A percentile compares a stretch with the other conserved stretches of the same genome.
Evolutionary conservation across 2,329 filamentous ascomycete genomes (phyloP).

Genomic region (Pseudogymnoascus sp.): DNA sequence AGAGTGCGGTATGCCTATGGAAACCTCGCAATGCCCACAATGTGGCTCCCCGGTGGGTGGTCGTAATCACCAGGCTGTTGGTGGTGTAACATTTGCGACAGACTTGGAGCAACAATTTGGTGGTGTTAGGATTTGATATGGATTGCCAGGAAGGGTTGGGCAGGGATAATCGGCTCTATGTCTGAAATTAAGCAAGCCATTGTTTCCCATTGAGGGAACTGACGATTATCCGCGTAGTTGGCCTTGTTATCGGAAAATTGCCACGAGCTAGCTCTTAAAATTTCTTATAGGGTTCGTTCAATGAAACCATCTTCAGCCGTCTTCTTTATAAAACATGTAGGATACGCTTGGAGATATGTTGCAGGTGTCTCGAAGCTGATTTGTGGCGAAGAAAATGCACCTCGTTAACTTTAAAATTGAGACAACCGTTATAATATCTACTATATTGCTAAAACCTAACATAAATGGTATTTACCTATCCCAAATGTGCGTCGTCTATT

Average conservation of each 20-base stretch:
- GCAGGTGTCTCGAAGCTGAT: background rate
- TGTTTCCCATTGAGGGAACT: background rate
- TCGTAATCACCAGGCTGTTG: constrained; percentile 38
- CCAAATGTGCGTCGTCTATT: background rate
- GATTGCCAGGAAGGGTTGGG: background rate
- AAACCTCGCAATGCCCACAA: constrained; percentile 53
- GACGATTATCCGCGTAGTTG: background rate
- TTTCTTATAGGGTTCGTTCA: background rate
- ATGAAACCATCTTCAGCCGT: background rate
- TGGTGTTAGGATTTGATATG: constrained; percentile 19
- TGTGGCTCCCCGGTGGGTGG: constrained; percentile 54
- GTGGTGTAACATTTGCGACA: constrained; percentile 43
- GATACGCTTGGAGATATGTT: background rate
- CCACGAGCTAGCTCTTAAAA: background rate
- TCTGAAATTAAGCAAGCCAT: background rate
- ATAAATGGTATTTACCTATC: background rate
- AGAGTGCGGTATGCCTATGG: constrained; percentile 60
- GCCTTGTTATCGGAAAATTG: background rate
- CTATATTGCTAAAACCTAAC: background rate
- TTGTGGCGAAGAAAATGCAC: background rate
- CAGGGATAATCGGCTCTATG: background rate
- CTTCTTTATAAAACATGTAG: background rate
- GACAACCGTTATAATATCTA: background rate
- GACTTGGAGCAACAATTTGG: constrained; percentile 38
- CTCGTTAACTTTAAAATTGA: background rate